Evolutionary conservation across 208 protist species (phyloP).

Genomic region (Wallacemonas sp.): DNA sequence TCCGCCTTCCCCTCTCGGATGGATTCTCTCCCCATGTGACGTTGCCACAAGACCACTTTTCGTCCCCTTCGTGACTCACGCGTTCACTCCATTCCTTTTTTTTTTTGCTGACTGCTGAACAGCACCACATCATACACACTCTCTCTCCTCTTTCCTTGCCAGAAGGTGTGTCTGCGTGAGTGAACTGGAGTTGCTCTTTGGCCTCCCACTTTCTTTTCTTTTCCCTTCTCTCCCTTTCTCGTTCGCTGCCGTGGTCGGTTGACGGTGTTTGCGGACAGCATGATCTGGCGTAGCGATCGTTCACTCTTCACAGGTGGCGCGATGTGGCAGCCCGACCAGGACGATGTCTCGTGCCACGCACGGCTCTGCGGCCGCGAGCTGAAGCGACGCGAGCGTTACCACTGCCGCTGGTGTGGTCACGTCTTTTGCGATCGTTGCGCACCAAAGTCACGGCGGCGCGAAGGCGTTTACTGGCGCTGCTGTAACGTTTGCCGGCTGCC

Average conservation of each 20-base stretch:
- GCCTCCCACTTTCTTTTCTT: constrained; percentile 18
- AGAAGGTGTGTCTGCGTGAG: too few relatives aligned
- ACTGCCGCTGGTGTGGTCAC: constrained; percentile 80
- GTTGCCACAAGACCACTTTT: too few relatives aligned
- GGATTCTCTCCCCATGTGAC: too few relatives aligned
- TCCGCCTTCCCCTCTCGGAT: too few relatives aligned
- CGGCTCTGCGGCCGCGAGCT: constrained; percentile 28
- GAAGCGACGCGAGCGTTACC: constrained; percentile 33
- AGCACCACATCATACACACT: too few relatives aligned
- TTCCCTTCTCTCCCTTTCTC: constrained; percentile 8
- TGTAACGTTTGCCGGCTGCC: constrained; percentile 70
- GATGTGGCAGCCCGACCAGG: constrained; percentile 40
- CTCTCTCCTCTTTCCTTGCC: too few relatives aligned
- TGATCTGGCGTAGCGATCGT: too few relatives aligned
- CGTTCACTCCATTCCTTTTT: constrained; percentile 11
- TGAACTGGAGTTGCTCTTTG: not conserved
- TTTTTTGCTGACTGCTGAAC: too few relatives aligned
- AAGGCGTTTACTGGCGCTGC: constrained; percentile 23
- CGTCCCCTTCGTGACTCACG: not conserved
- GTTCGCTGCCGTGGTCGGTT: too few relatives aligned
- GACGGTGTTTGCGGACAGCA: too few relatives aligned
- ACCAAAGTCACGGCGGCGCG: constrained; percentile 13
- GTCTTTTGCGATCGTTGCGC: constrained; percentile 76
- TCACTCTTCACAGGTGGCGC: constrained; percentile 35
- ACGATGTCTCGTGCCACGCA: constrained; percentile 13